These are phyloP conservation scores for Annulohypoxylon bovei DNA, from an alignment of 495 filamentous ascomycete species.

Conservation along the genomic window DNA sequence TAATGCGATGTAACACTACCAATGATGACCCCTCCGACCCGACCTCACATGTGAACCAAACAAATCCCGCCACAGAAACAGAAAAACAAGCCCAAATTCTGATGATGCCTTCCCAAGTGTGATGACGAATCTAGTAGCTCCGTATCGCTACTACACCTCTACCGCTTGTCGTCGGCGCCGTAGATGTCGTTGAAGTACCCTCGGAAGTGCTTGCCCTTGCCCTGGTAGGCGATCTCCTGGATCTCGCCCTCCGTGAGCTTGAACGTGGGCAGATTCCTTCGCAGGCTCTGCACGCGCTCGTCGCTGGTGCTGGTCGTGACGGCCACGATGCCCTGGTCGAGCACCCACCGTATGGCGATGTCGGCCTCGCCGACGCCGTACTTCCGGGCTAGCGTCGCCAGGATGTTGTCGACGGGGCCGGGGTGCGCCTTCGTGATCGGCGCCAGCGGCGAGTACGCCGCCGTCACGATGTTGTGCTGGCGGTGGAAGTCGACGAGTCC, in stretches of 20 bases:
- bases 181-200: conserved; percentile 74
- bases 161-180: conserved; percentile 68
- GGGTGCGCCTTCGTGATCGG: conserved; percentile 70
- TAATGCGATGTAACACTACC: conserved; percentile 5
- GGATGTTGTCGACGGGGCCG: conserved; percentile 73
- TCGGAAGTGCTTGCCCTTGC: conserved; percentile 73
- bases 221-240: conserved; percentile 68
- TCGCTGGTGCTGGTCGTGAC: conserved; percentile 83
- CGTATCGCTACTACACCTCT: conserved; percentile 6
- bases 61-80: background rate
- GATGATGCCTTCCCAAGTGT: background rate
- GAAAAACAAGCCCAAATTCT: background rate
- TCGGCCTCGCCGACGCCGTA: conserved; percentile 79
- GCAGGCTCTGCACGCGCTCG: conserved; percentile 69
- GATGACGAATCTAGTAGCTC: background rate
- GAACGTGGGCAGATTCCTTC: conserved; percentile 65
- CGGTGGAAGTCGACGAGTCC: conserved; percentile 72
- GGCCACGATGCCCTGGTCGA: conserved; percentile 81
- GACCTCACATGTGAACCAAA: conserved; percentile 5
- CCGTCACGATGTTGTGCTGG: conserved; percentile 72
- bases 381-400: conserved; percentile 72
- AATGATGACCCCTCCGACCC: background rate
- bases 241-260: conserved; percentile 78
- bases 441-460: conserved; percentile 75
- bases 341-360: conserved; percentile 76